Evolutionary conservation across 495 filamentous ascomycete genomes (phyloP), one percentile per base, ranked within the genome.

Genomic region (Xylaria intraflava): DNA sequence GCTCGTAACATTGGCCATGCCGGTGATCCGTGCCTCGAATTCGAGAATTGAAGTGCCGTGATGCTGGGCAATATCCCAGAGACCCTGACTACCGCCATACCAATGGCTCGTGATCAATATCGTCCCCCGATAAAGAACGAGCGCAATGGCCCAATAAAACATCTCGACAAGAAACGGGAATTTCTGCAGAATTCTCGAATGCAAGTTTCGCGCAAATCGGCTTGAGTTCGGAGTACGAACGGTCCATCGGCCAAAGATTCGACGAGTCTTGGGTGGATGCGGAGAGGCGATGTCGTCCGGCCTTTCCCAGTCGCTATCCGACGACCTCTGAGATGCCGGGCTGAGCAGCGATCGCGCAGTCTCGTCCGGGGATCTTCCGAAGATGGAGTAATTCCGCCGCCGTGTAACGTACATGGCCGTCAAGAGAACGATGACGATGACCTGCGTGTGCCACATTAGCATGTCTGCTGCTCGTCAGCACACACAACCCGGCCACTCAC

Each of bases 131-230:
- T 86, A 84, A 67, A 87, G 81, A 57, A 78, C 77, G 62, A 84
- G 86, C 43, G 83, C 86, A 27, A 82, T 66, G 40, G 81, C 82
- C 88, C 88, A 91, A 59, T 92, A 91, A 75, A 85, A 90, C 60
- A 84, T 84, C 66, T 92, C 88, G 20, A 85, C 80, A 24, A 91
- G 64, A 59, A 92, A 92, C 10, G 88, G 88, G 47, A 87, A 79
- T 55, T 80, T 83, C 31, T 77, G 71, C 6, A 92, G 72, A 20
- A 89, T 52, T 2, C 82, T 69, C 66, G 78, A 82, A 27, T 83
- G 64, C 11, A 81, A 62, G 31, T 76, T 71, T 24, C 75, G 69
- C 52, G 75, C 72, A 48, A 83, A 84, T 6, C 75, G 65, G 14
- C 59, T 61, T 2, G 78, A 83, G 54, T 82, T 78, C 12, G 81